phyloP scores from a whole-genome alignment of 768 basidiomycete genomes.

The Termitomyces sp. region DNA sequence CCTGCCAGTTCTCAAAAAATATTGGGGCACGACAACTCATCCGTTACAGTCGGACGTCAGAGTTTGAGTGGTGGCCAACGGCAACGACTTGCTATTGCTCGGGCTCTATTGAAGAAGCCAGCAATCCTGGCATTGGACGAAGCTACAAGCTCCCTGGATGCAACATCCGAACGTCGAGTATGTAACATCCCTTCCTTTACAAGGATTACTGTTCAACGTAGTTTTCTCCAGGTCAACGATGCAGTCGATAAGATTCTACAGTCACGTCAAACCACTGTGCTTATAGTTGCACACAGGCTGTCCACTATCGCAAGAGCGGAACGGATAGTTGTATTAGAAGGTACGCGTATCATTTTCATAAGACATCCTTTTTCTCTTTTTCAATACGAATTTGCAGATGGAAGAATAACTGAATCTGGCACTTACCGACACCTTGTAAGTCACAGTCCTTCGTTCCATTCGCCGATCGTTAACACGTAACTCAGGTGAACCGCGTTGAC shows the following conservation, averaged over 20 bases:
- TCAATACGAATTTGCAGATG: slow-evolving; percentile 38
- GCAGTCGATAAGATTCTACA: slow-evolving; percentile 86
- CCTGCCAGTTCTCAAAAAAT: neutral
- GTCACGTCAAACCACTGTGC: slow-evolving; percentile 75
- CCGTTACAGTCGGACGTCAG: slow-evolving; percentile 51
- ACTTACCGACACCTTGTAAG: slow-evolving; percentile 73
- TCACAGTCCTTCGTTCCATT: slow-evolving; percentile 1
- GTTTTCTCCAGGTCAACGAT: slow-evolving; percentile 61
- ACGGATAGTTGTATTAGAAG: slow-evolving; percentile 85
- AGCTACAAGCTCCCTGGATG: slow-evolving; percentile 85
- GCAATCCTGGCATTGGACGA: slow-evolving; percentile 86
- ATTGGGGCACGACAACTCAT: neutral
- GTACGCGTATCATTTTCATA: slow-evolving; percentile 25
- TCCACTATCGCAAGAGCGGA: slow-evolving; percentile 90
- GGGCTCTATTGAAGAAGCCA: slow-evolving; percentile 86
- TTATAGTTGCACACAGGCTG: slow-evolving; percentile 86
- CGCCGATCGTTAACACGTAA: neutral
- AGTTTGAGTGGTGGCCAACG: slow-evolving; percentile 77
- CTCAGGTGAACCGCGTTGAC: slow-evolving; percentile 56
- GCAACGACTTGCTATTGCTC: slow-evolving; percentile 76
- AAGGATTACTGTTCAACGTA: neutral
- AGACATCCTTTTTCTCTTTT: neutral
- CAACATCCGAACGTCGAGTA: slow-evolving; percentile 80
- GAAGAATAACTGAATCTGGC: slow-evolving; percentile 77
- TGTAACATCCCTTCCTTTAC: slow-evolving; percentile 9